A percentile compares a stretch with the other conserved stretches of the same genome.
Evolutionary conservation across 139 green algal genomes (phyloP).

Genomic region (Chlamydomonas urium): DNA sequence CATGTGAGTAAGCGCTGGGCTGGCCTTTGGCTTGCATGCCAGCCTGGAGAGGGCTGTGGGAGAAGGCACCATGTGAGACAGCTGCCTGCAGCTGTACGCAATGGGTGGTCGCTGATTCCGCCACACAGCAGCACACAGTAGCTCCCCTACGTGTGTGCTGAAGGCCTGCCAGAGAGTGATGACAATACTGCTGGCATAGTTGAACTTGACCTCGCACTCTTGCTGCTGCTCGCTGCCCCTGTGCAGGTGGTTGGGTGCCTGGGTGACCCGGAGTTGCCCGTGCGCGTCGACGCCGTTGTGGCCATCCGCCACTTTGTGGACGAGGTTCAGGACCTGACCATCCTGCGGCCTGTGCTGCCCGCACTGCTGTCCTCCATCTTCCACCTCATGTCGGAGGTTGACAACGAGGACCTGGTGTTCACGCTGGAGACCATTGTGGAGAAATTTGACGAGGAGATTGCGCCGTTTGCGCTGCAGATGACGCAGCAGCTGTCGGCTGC

Average conservation of each 20-base stretch:
- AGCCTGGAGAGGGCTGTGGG: too few relatives aligned
- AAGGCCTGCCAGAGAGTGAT: too few relatives aligned
- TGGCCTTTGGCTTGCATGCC: too few relatives aligned
- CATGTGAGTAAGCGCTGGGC: too few relatives aligned
- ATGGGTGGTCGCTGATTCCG: too few relatives aligned
- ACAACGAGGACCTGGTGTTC: slow-evolving; percentile 89
- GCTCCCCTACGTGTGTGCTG: too few relatives aligned
- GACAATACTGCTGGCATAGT: too few relatives aligned
- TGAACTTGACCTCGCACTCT: too few relatives aligned
- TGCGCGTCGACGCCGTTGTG: slow-evolving; percentile 79
- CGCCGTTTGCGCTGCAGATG: slow-evolving; percentile 81
- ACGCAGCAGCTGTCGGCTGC: slow-evolving; percentile 66
- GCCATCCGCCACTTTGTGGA: slow-evolving; percentile 87
- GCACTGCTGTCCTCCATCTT: slow-evolving; percentile 85
- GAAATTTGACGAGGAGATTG: slow-evolving; percentile 89
- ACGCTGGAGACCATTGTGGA: slow-evolving; percentile 94
- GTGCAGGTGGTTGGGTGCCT: slow-evolving; percentile 44
- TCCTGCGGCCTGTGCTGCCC: slow-evolving; percentile 76
- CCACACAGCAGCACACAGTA: too few relatives aligned
- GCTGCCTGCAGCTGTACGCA: too few relatives aligned
- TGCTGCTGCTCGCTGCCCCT: too few relatives aligned
- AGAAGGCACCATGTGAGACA: too few relatives aligned
- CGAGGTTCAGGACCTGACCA: slow-evolving; percentile 60
- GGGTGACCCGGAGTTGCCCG: slow-evolving; percentile 82
- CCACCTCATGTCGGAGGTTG: slow-evolving; percentile 77